Conservation (phyloP, 2,329 filamentous ascomycete genomes). For the Grosmannia huntii region DNA sequence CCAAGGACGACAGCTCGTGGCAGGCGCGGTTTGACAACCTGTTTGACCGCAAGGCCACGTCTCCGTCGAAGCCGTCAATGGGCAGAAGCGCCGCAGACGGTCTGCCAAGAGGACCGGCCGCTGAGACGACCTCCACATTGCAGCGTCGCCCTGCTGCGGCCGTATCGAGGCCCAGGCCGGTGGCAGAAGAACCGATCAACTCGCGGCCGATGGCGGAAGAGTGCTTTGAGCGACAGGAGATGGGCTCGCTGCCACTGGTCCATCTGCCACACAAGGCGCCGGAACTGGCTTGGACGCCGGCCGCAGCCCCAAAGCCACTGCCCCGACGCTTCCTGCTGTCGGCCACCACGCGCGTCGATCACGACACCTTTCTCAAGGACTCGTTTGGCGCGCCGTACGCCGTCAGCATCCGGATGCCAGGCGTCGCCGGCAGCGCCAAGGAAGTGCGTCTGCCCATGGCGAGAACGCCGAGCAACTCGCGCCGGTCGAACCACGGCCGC, state of each 20-base stretch:
- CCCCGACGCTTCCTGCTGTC: constrained; percentile 35
- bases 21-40: constrained; percentile 75
- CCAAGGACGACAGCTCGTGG: constrained; percentile 27
- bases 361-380: constrained; percentile 22
- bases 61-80: constrained; percentile 43
- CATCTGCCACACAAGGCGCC: constrained; percentile 52
- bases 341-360: constrained; percentile 26
- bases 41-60: constrained; percentile 51
- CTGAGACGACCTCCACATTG: not conserved
- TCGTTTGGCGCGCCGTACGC: constrained; percentile 25
- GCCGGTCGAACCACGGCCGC: constrained; percentile 6
- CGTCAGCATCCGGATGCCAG: constrained; percentile 32
- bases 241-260: constrained; percentile 62
- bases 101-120: not conserved
- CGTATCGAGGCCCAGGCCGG: constrained; percentile 5
- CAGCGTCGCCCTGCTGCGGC: not conserved
- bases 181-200: constrained; percentile 29
- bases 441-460: constrained; percentile 20
- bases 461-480: constrained; percentile 12
- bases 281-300: constrained; percentile 50
- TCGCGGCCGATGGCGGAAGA: constrained; percentile 64
- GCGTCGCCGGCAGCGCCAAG: constrained; percentile 24
- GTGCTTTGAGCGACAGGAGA: constrained; percentile 71
- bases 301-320: constrained; percentile 40
- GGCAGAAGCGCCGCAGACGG: not conserved